Evolutionary conservation across 164 flowering plant species (phyloP).

Genomic region (Vitis labrusca): DNA sequence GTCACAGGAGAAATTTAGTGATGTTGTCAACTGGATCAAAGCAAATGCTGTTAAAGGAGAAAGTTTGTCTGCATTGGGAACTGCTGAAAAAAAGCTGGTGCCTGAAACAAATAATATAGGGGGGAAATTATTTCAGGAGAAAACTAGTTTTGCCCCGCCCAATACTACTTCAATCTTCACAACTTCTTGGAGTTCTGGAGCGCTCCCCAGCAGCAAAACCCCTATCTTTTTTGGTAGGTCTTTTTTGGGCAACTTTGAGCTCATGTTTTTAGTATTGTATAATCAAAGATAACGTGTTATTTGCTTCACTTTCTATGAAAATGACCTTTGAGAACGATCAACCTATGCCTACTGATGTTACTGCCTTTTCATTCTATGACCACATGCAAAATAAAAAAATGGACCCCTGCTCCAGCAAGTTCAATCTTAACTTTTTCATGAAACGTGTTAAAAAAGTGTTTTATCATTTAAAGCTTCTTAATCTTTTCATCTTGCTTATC

Average conservation of each 20-base stretch:
- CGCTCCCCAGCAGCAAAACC: slow-evolving; percentile 31
- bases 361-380: too few species aligned
- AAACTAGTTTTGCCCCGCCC: slow-evolving; percentile 28
- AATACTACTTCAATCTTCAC: slow-evolving; percentile 37
- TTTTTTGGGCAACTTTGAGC: slow-evolving; percentile 1
- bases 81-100: slow-evolving; percentile 32
- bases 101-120: slow-evolving; percentile 41
- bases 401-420: too few species aligned
- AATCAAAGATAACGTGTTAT: neutral
- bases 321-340: too few species aligned
- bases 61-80: slow-evolving; percentile 22
- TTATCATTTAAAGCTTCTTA: too few species aligned
- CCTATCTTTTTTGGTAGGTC: slow-evolving; percentile 57
- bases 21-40: slow-evolving; percentile 87
- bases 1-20: slow-evolving; percentile 78
- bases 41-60: slow-evolving; percentile 59
- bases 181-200: slow-evolving; percentile 50
- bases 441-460: too few species aligned
- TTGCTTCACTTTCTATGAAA: neutral
- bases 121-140: slow-evolving; percentile 26
- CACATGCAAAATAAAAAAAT: too few species aligned
- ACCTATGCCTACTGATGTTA: too few species aligned
- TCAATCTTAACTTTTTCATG: too few species aligned
- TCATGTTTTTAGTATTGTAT: neutral
- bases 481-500: too few species aligned